phyloP scores from a whole-genome alignment of 78 protist genomes.

The Anaeramoeba flamelloides region DNA sequence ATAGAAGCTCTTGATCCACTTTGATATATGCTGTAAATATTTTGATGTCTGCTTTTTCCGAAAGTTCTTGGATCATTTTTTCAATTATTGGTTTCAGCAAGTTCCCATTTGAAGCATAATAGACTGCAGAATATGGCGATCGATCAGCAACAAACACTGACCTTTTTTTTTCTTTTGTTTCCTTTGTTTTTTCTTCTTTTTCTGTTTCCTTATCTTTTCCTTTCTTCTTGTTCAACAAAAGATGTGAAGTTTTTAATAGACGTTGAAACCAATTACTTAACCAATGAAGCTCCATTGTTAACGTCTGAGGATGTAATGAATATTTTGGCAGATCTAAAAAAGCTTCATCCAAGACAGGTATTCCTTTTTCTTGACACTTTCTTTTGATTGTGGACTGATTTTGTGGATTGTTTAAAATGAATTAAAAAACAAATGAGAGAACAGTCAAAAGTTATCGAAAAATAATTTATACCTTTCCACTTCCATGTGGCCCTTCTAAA shows the following conservation, averaged over 20 bases:
- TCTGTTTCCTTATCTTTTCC: not conserved
- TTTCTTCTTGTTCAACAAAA: not conserved
- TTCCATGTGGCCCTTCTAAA: slow-evolving; percentile 1
- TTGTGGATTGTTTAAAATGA: too few species aligned
- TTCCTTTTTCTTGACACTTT: not conserved
- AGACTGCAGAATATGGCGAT: not conserved
- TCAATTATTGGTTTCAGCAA: too few species aligned
- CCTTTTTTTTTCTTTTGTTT: too few species aligned
- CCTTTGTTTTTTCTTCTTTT: too few species aligned
- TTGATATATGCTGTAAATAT: too few species aligned
- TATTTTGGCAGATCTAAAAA: not conserved
- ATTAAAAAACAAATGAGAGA: too few species aligned
- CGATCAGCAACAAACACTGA: not conserved
- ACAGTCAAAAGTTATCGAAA: too few species aligned
- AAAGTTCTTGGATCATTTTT: too few species aligned
- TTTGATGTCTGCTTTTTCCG: too few species aligned
- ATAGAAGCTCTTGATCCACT: too few species aligned
- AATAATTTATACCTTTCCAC: too few species aligned
- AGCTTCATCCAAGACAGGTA: not conserved
- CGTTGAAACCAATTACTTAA: not conserved
- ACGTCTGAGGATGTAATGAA: not conserved
- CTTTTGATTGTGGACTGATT: not conserved
- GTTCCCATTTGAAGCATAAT: not conserved
- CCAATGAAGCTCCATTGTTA: slow-evolving; percentile 1
- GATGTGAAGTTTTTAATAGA: not conserved